A percentile compares a stretch with the other conserved stretches of the same genome.
Conservation (phyloP, 208 protist genomes). For the Leptomonas seymouri region DNA sequence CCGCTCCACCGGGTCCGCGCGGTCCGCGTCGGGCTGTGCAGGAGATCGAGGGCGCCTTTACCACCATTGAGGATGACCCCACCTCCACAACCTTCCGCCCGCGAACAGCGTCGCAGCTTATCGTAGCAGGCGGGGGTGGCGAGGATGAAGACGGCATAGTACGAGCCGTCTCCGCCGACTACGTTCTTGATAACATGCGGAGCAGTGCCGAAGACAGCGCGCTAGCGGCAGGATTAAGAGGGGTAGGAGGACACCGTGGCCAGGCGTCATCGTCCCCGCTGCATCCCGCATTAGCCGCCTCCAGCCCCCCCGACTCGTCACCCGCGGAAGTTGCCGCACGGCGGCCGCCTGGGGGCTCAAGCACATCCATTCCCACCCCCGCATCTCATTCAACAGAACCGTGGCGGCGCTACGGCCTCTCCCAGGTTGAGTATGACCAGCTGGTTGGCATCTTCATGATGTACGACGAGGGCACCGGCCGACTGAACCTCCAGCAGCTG, state of each 20-base stretch:
- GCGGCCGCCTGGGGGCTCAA: constrained; percentile 41
- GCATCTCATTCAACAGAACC: constrained; percentile 14
- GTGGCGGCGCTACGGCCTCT: constrained; percentile 60
- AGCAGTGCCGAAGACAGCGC: not conserved
- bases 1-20: not conserved
- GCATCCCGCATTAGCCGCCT: not conserved
- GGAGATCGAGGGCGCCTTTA: constrained; percentile 33
- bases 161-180: constrained; percentile 2
- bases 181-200: constrained; percentile 1
- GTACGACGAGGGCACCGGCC: constrained; percentile 80
- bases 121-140: not conserved
- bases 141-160: not conserved
- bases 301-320: not conserved
- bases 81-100: constrained; percentile 6
- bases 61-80: constrained; percentile 22
- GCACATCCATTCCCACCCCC: constrained; percentile 4
- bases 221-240: no score
- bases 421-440: constrained; percentile 82
- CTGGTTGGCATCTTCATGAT: constrained; percentile 80
- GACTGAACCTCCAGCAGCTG: constrained; percentile 56
- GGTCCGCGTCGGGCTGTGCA: constrained; percentile 20
- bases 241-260: no score
- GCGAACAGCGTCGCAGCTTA: not conserved
- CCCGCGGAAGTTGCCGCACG: not conserved
- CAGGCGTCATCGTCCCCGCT: no score